Conservation (phyloP, 2,329 filamentous ascomycete genomes). For the Claviceps paspali region DNA sequence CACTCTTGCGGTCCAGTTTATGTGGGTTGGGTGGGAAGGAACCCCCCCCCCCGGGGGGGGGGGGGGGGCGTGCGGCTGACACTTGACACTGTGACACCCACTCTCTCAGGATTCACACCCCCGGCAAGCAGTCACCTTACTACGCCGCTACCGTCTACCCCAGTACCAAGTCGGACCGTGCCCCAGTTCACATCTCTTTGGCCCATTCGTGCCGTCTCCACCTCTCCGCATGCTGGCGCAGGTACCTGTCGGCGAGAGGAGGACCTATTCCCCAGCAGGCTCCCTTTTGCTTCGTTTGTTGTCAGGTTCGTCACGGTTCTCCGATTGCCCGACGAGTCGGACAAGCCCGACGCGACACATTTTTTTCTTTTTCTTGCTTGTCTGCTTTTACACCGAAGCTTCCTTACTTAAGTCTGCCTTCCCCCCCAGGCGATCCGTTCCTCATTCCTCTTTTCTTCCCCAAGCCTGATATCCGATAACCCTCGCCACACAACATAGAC, state of each 20-base stretch:
- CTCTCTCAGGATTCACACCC: neutral
- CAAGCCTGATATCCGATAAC: neutral
- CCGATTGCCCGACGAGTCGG: neutral
- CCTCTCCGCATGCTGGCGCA: slow-evolving; percentile 1
- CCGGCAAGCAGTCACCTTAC: no score
- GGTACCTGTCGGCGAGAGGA: slow-evolving; percentile 12
- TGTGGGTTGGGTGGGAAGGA: no score
- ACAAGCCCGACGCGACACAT: no score
- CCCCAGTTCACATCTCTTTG: neutral
- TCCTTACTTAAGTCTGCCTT: slow-evolving; percentile 3
- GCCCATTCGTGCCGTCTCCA: neutral
- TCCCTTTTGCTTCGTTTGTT: slow-evolving; percentile 4
- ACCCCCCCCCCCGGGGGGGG: no score
- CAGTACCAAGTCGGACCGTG: neutral
- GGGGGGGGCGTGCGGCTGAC: neutral
- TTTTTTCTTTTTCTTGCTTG: neutral
- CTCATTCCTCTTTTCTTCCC: neutral
- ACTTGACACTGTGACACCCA: no score
- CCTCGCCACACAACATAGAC: neutral
- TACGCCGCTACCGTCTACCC: no score
- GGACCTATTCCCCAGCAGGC: slow-evolving; percentile 4
- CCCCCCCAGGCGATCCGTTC: neutral
- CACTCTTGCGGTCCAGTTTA: no score
- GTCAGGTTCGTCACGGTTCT: slow-evolving; percentile 3
- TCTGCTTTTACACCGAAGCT: slow-evolving; percentile 1